phyloP scores from a whole-genome alignment of 2,329 filamentous ascomycete species.

The Clonostachys solani region DNA sequence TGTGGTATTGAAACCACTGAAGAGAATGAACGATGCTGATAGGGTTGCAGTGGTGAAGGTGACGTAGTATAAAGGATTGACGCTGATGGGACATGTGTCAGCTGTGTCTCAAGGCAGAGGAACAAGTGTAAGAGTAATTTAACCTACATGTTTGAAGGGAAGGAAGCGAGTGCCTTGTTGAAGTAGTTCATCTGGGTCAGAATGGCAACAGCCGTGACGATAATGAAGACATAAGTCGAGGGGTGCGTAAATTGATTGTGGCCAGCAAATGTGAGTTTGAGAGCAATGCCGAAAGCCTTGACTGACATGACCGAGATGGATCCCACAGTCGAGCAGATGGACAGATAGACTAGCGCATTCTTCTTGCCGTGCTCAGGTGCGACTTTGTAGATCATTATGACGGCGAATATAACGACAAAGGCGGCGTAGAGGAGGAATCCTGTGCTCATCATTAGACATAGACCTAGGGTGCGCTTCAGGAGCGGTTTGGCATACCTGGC shows the following conservation, averaged over 20 bases:
- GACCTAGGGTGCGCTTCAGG: neutral
- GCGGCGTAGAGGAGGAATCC: conserved; percentile 87
- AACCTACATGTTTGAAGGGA: conserved; percentile 92
- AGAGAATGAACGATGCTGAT: conserved; percentile 92
- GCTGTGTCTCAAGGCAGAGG: conserved; percentile 3
- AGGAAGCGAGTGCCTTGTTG: conserved; percentile 96
- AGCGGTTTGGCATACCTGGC: conserved; percentile 60
- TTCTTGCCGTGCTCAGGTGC: conserved; percentile 87
- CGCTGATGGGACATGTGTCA: conserved; percentile 42
- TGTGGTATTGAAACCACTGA: conserved; percentile 92
- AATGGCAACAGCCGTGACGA: conserved; percentile 89
- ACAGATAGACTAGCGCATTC: conserved; percentile 94
- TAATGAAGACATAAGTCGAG: conserved; percentile 96
- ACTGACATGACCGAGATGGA: conserved; percentile 99
- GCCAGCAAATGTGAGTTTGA: conserved; percentile 89
- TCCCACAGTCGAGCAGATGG: conserved; percentile 95
- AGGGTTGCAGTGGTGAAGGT: conserved; percentile 95
- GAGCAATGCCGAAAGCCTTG: conserved; percentile 95
- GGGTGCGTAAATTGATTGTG: conserved; percentile 95
- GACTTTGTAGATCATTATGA: conserved; percentile 94
- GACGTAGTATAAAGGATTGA: conserved; percentile 96
- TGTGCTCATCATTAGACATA: conserved; percentile 28
- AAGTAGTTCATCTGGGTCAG: conserved; percentile 99
- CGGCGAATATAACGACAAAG: conserved; percentile 75
- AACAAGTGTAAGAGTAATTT: neutral